A percentile compares a stretch with the other conserved stretches of the same genome.
These are phyloP conservation scores for Pestalotiopsis sp. DNA, from an alignment of 2,329 filamentous ascomycete species.

Conservation along the genomic window DNA sequence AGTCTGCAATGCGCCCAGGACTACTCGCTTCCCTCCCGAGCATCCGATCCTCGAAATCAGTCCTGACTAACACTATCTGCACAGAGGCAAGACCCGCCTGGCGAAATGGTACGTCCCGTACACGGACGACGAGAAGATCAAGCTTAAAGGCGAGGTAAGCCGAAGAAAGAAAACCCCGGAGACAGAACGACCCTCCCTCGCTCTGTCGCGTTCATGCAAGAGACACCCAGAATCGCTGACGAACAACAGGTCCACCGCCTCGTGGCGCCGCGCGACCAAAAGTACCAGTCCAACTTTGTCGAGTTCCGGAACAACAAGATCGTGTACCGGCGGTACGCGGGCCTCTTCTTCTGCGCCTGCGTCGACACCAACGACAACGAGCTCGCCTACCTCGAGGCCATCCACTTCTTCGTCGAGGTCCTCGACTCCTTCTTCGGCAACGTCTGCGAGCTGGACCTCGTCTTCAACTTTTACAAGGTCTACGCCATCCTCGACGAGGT, in stretches of 20 bases:
- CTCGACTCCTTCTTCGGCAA: conserved; percentile 99
- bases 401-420: conserved; percentile 99
- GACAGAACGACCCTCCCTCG: background rate
- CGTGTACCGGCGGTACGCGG: conserved; percentile 95
- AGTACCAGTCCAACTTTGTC: conserved; percentile 99
- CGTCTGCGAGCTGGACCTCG: conserved; percentile 94
- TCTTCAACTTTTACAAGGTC: conserved; percentile 83
- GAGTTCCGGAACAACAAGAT: conserved; percentile 95
- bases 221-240: background rate
- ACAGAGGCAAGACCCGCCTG: conserved; percentile 93
- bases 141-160: conserved; percentile 91
- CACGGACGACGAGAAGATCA: conserved; percentile 98
- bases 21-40: background rate
- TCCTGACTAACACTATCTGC: background rate
- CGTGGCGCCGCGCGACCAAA: conserved; percentile 95
- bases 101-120: conserved; percentile 99
- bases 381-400: conserved; percentile 92
- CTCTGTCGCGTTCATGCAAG: background rate
- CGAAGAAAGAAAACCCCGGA: background rate
- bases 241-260: conserved; percentile 81
- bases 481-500: conserved; percentile 99
- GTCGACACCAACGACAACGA: conserved; percentile 99
- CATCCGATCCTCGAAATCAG: background rate
- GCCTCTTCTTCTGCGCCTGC: conserved; percentile 98
- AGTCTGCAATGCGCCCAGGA: too few species aligned